phyloP scores from a whole-genome alignment of 768 basidiomycete species.

The Podaxis mareebaensis region DNA sequence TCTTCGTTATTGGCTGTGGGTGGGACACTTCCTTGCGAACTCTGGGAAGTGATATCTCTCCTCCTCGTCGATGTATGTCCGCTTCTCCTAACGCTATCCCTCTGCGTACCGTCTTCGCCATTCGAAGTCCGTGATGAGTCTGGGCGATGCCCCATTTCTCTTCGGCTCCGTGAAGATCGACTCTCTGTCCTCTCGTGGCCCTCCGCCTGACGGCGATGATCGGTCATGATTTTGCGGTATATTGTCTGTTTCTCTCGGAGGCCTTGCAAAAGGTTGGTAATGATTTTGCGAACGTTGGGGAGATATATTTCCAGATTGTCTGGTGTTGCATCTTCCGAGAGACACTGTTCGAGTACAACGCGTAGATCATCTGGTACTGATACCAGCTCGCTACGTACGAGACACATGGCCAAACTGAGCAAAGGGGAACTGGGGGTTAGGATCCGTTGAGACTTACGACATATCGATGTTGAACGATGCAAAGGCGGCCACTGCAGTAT shows the following conservation, averaged over 20 bases:
- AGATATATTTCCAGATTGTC: slow-evolving; percentile 89
- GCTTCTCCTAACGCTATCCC: slow-evolving; percentile 31
- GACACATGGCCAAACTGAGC: background rate
- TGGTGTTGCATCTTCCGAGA: slow-evolving; percentile 85
- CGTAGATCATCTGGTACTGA: slow-evolving; percentile 89
- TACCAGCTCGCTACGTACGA: slow-evolving; percentile 71
- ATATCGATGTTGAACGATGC: slow-evolving; percentile 84
- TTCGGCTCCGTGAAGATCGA: slow-evolving; percentile 53
- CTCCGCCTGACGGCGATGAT: slow-evolving; percentile 53
- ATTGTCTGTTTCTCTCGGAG: slow-evolving; percentile 89
- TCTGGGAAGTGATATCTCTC: slow-evolving; percentile 24
- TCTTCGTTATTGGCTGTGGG: slow-evolving; percentile 16
- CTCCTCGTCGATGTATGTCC: slow-evolving; percentile 34
- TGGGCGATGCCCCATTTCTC: slow-evolving; percentile 48
- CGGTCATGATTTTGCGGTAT: slow-evolving; percentile 76
- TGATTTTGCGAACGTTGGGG: slow-evolving; percentile 88
- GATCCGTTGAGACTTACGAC: slow-evolving; percentile 57
- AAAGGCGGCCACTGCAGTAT: slow-evolving; percentile 89
- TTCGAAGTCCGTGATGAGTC: slow-evolving; percentile 44
- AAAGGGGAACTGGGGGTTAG: background rate
- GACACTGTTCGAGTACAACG: slow-evolving; percentile 83
- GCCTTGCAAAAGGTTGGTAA: slow-evolving; percentile 90
- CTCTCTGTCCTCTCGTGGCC: slow-evolving; percentile 57
- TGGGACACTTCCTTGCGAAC: slow-evolving; percentile 33
- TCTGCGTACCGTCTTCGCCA: slow-evolving; percentile 38